Evolutionary conservation across 1,284 basidiomycete genomes (phyloP).

Genomic region (Naganishia sp.): DNA sequence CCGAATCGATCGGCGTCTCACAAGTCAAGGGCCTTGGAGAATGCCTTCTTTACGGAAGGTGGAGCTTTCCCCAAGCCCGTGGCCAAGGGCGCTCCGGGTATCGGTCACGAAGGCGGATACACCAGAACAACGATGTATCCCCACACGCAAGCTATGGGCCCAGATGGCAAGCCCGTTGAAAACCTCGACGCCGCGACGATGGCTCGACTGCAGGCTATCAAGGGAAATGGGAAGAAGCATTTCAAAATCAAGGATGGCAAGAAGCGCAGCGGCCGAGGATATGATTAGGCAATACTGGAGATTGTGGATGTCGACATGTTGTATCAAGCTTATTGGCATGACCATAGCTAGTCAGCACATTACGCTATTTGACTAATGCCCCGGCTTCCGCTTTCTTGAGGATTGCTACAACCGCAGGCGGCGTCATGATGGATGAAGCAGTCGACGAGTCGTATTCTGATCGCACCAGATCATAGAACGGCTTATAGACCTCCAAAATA

Average conservation of each 20-base stretch:
- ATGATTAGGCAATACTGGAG: conserved; percentile 58
- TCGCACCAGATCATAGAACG: conserved; percentile 62
- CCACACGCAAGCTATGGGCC: conserved; percentile 74
- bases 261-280: conserved; percentile 85
- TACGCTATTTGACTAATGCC: conserved; percentile 5
- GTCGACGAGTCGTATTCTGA: conserved; percentile 50
- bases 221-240: conserved; percentile 72
- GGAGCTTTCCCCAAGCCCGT: conserved; percentile 64
- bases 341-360: not conserved
- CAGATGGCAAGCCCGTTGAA: conserved; percentile 67
- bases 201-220: conserved; percentile 59
- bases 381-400: conserved; percentile 26
- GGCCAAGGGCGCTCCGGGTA: conserved; percentile 61
- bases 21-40: conserved; percentile 72
- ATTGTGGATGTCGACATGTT: not conserved
- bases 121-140: conserved; percentile 68
- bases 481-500: conserved; percentile 70
- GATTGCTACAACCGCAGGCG: conserved; percentile 27
- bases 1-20: conserved; percentile 46
- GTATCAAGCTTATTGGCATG: not conserved
- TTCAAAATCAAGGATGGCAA: conserved; percentile 85
- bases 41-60: conserved; percentile 73
- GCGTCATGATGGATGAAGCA: conserved; percentile 23
- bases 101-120: conserved; percentile 62
- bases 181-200: conserved; percentile 53